Evolutionary conservation across 441 rosid genomes (phyloP), one percentile per base, ranked within the genome.

Genomic region (Euphorbia celastroides): DNA sequence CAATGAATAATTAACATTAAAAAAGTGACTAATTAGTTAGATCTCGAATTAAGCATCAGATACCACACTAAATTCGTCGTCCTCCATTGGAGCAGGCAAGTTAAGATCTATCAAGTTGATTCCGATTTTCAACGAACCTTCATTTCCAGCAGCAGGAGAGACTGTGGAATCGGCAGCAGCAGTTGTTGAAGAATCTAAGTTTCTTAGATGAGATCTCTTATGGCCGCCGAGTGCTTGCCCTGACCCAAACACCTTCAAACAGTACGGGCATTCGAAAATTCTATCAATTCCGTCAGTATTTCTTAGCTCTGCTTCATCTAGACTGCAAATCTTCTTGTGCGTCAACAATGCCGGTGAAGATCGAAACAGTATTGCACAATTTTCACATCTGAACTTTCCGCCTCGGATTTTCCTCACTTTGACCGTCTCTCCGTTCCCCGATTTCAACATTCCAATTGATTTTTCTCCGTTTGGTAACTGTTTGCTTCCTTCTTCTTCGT

Each of bases 161-260:
- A 34, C 64, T 13, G 68, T 38, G 17, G 62, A 11, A 20, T 19
- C 50, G 7, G 27, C 19, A 32, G 46, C 51, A 26, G 69, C 48
- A 13, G 68, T 22, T 10, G 27, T 34, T 0, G 50, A 34, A 11
- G 72, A 57, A 60, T 51, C 56, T 20, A 71, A 60, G 64, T 74
- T 26, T 73, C 75, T 78, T 20, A 70, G 78, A 62, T 88, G 98
- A 61, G 88, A 84, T 77, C 93, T 84, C 81, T 81, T 90, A 74
- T 93, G 98, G 0, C 98, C 98, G 4, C 96, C 96, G 0, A 92
- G 84, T 41, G 97, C 97, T 66, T 92, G 97, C 61, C 98, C 97
- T 52, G 83, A 88, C 0, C 88, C 76, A 67, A 90, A 92, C 51
- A 83, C 88, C 79, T 78, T 84, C 52, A 65, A 74, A 59, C 96